phyloP scores from a whole-genome alignment of 345 rosid species.

The Brassica rapa region DNA sequence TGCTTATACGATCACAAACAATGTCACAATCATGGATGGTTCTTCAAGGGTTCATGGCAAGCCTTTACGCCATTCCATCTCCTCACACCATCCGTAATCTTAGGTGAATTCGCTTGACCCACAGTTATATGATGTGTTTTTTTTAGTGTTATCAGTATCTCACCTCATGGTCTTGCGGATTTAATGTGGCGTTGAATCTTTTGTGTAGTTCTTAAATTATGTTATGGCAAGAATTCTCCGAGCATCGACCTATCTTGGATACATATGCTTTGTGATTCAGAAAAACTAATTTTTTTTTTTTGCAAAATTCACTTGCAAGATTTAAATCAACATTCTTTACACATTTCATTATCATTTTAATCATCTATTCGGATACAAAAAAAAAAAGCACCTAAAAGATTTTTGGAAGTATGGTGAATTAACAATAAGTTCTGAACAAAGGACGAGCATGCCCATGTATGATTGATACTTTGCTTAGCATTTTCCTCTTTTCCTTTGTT shows the following conservation, averaged over 20 bases:
- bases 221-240: too few species aligned
- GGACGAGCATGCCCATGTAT: slow-evolving; percentile 35
- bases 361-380: too few species aligned
- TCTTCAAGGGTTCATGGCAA: not conserved
- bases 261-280: too few species aligned
- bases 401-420: too few species aligned
- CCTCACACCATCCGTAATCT: not conserved
- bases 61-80: not conserved
- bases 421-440: slow-evolving; percentile 12
- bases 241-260: too few species aligned
- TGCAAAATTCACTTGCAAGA: not conserved
- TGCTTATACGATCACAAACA: not conserved
- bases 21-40: not conserved
- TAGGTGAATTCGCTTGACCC: not conserved
- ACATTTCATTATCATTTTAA: too few species aligned
- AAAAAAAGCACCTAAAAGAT: too few species aligned
- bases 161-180: not conserved
- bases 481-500: slow-evolving; percentile 32
- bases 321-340: too few species aligned
- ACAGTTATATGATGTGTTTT: not conserved
- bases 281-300: not conserved
- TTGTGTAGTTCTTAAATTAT: not conserved
- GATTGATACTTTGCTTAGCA: slow-evolving; percentile 39
- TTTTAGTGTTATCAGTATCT: not conserved
- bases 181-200: too few species aligned